Evolutionary conservation across 768 basidiomycete species (phyloP).

Genomic region (Kockovaella imperatae): DNA sequence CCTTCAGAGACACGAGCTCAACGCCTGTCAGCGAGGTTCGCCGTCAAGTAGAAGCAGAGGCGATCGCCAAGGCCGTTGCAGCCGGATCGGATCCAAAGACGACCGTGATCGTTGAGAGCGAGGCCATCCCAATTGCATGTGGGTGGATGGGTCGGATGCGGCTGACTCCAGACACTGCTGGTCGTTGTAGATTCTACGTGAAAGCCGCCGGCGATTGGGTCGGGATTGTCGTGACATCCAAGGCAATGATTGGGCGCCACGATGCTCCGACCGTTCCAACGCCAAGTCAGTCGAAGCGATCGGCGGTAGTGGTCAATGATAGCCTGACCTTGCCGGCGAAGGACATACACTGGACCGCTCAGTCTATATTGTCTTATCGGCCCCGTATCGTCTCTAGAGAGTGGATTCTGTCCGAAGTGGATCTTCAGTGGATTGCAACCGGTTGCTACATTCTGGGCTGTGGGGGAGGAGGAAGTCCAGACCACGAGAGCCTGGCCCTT

Average conservation of each 20-base stretch:
- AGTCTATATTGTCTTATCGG: constrained; percentile 44
- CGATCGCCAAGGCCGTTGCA: constrained; percentile 49
- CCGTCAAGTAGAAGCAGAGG: constrained; percentile 44
- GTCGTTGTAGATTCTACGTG: constrained; percentile 51
- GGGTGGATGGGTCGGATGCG: background rate
- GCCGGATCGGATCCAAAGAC: constrained; percentile 50
- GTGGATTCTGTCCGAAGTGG: constrained; percentile 50
- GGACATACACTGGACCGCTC: constrained; percentile 4
- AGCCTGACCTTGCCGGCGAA: background rate
- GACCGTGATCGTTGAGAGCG: constrained; percentile 54
- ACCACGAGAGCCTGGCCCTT: constrained; percentile 50
- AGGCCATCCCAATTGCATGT: constrained; percentile 51
- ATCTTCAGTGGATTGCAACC: constrained; percentile 56
- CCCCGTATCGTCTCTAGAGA: constrained; percentile 46
- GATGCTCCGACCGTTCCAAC: background rate
- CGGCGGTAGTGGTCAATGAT: background rate
- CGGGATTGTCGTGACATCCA: constrained; percentile 3
- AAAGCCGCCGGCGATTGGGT: constrained; percentile 55
- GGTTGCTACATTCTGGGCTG: constrained; percentile 59
- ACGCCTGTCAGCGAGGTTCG: constrained; percentile 41
- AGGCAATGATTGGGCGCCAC: background rate
- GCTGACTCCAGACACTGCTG: constrained; percentile 20
- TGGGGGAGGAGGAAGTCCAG: constrained; percentile 58
- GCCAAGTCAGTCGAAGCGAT: background rate
- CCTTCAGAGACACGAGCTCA: constrained; percentile 45